Base-by-base conservation (phyloP, 2,329 filamentous ascomycete genomes). In the Calonectria crousiana region DNA sequence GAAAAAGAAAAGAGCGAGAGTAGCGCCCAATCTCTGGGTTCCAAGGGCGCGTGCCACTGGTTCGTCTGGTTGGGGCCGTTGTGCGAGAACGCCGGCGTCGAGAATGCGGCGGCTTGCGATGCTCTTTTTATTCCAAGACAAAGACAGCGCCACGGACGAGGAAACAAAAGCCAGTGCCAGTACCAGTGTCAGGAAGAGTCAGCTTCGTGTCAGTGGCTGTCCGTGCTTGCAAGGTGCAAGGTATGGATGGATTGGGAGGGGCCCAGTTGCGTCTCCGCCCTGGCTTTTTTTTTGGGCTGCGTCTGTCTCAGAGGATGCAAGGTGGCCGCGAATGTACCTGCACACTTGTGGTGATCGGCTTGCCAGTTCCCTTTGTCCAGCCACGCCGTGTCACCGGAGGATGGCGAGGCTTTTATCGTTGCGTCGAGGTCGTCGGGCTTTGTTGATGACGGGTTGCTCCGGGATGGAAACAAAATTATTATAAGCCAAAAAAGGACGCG, bases 141-240 rank as follows among this genome's bases (percentile, higher is more conserved):
- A 23, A 56, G 30, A 38, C 13, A 30, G 11, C 41, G 60, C 11
- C 34, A 56, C 36, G 32, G 69, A 20, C 36, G 23, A 44, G 44
- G 47, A 60, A 38, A 53, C 52, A 47, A 62, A 41, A 36, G 67
- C 47, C 52, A 53, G 68, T 65, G 36, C 58, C 68, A 67, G 70
- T 64, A 23, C 51, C 28, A 47, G 36, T 64, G 56, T 62, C 56
- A 60, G 56, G 56, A 34, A 60, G 32, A 60, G 34, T 60, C 56
- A 62, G 56, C 56, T 36, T 62, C 36, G 56, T 62, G 49, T 66
- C 34, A 56, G 36, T 65, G 47, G 41, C 58, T 47, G 71, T 73
- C 71, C 44, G 71, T 73, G 71, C 71, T 44, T 52, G 60, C 67
- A 66, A 52, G 71, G 66, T 34, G 56, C 68, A 70, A 52, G 68